Conservation (phyloP, 768 basidiomycete genomes). For the Xanthoconium purpureum region DNA sequence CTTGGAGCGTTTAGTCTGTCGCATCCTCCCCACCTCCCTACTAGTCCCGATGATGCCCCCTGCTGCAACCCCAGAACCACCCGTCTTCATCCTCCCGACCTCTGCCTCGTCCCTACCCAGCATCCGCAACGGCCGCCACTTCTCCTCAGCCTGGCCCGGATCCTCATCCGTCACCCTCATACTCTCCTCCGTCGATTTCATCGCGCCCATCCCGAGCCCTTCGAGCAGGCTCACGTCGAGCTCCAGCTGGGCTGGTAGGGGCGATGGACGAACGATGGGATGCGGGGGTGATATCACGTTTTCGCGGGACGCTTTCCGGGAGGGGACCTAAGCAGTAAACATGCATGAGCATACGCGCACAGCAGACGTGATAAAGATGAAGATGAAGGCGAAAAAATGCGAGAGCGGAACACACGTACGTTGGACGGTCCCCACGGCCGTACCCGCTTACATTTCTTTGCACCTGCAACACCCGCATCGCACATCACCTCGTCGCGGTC, state of each 20-base stretch:
- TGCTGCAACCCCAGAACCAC: background rate
- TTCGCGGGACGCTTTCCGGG: slow-evolving; percentile 39
- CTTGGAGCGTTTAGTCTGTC: slow-evolving; percentile 5
- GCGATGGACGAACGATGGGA: background rate
- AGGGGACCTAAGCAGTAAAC: slow-evolving; percentile 16
- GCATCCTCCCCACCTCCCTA: too few relatives aligned
- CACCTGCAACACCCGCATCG: slow-evolving; percentile 2
- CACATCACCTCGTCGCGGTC: slow-evolving; percentile 24
- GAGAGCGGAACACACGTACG: slow-evolving; percentile 22
- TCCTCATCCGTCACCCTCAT: slow-evolving; percentile 67
- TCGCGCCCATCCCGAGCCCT: slow-evolving; percentile 7
- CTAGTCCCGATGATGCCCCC: too few relatives aligned
- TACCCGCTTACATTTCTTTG: slow-evolving; percentile 35
- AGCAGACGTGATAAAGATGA: too few relatives aligned
- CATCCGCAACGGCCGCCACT: slow-evolving; percentile 54
- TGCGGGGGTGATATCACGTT: slow-evolving; percentile 13
- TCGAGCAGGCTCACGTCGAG: slow-evolving; percentile 32
- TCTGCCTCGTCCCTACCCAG: slow-evolving; percentile 32
- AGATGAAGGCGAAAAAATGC: background rate
- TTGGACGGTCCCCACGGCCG: slow-evolving; percentile 37
- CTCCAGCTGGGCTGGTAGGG: slow-evolving; percentile 3
- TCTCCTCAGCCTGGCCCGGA: slow-evolving; percentile 58
- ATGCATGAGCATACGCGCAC: too few relatives aligned
- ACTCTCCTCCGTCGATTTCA: slow-evolving; percentile 38
- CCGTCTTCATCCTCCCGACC: slow-evolving; percentile 8